Percentiles rank a stretch among this genome's conserved stretches.
phyloP scores from a whole-genome alignment of 148 eudicot species.

The Polygonum maritimum region DNA sequence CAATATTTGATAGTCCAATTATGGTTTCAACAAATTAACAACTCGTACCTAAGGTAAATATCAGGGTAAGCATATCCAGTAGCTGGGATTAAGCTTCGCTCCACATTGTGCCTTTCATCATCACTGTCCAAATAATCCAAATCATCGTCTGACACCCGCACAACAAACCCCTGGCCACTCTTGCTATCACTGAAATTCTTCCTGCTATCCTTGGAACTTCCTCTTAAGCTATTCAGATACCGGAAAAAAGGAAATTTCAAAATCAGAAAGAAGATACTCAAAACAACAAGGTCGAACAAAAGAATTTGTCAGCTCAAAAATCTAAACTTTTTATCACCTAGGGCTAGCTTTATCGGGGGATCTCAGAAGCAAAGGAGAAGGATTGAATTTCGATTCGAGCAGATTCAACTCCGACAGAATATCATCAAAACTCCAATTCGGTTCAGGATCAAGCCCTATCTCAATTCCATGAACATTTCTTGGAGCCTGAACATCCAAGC shows the following conservation, averaged over 20 bases:
- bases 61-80: slow-evolving; percentile 45
- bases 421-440: slow-evolving; percentile 66
- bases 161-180: slow-evolving; percentile 32
- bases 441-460: slow-evolving; percentile 58
- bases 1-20: neutral
- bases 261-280: neutral
- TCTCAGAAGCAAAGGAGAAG: slow-evolving; percentile 21
- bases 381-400: slow-evolving; percentile 39
- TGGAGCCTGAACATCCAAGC: slow-evolving; percentile 34
- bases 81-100: slow-evolving; percentile 26
- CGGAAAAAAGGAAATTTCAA: neutral
- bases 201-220: slow-evolving; percentile 19
- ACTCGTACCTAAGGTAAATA: slow-evolving; percentile 36
- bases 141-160: slow-evolving; percentile 46
- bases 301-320: neutral
- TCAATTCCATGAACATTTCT: slow-evolving; percentile 35
- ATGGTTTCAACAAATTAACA: neutral
- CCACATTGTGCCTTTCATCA: slow-evolving; percentile 25
- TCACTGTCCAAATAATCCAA: slow-evolving; percentile 34
- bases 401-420: slow-evolving; percentile 50
- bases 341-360: slow-evolving; percentile 35
- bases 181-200: slow-evolving; percentile 10
- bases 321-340: slow-evolving; percentile 18
- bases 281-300: neutral
- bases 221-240: slow-evolving; percentile 21